phyloP scores from a whole-genome alignment of 345 rosid species.

The Syzygium oleosum region DNA sequence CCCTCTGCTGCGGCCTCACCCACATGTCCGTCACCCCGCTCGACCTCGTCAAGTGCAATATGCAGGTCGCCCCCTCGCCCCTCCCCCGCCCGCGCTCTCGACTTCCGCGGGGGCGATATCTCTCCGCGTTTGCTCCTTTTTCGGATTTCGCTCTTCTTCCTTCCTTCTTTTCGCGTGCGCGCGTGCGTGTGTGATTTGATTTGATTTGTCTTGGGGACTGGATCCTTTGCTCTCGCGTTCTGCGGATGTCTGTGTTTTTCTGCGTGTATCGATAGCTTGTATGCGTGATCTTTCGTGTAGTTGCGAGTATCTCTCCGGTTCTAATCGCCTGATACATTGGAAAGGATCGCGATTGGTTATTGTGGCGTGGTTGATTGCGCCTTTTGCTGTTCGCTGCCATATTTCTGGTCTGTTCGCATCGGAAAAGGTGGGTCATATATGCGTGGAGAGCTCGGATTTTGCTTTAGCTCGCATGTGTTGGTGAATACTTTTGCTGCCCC shows the following conservation, averaged over 20 bases:
- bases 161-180: neutral
- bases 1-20: conserved; percentile 70
- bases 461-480: neutral
- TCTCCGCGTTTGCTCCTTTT: neutral
- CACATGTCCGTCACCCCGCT: conserved; percentile 90
- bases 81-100: no score
- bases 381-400: neutral
- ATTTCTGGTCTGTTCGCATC: neutral
- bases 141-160: neutral
- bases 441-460: neutral
- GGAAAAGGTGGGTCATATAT: neutral
- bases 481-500: neutral
- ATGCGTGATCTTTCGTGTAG: neutral
- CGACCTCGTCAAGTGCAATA: conserved; percentile 94
- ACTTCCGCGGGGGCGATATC: neutral
- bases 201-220: neutral
- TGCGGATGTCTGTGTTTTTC: neutral
- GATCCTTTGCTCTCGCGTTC: neutral
- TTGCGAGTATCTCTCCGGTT: neutral
- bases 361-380: neutral
- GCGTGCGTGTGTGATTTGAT: neutral
- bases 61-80: conserved; percentile 53
- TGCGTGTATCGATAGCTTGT: neutral
- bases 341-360: neutral
- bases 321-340: neutral